These are phyloP conservation scores for Fusarium sp. DNA, from an alignment of 2,329 filamentous ascomycete genomes.

Conservation along the genomic window DNA sequence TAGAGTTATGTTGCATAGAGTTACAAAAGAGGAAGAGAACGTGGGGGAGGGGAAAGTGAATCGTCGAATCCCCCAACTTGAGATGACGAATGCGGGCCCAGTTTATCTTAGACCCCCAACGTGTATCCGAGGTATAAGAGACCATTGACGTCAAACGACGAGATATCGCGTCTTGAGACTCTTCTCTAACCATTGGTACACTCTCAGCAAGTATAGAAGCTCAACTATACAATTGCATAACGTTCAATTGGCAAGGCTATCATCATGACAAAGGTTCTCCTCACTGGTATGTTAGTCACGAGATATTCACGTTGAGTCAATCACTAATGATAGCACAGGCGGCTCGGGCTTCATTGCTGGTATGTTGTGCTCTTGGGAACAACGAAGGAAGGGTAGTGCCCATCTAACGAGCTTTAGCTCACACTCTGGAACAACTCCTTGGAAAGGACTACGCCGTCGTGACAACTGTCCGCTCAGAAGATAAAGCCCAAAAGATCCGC, in stretches of 20 bases:
- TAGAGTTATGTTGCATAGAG: neutral
- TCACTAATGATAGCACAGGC: slow-evolving; percentile 36
- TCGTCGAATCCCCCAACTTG: slow-evolving; percentile 25
- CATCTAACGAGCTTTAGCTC: slow-evolving; percentile 50
- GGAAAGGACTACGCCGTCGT: slow-evolving; percentile 60
- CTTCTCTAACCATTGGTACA: neutral
- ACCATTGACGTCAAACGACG: slow-evolving; percentile 8
- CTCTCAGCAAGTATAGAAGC: neutral
- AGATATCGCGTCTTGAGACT: neutral
- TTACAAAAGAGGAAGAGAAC: slow-evolving; percentile 14
- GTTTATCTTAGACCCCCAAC: slow-evolving; percentile 22
- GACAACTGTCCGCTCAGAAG: slow-evolving; percentile 64
- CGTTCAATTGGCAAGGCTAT: neutral
- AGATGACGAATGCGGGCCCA: slow-evolving; percentile 40
- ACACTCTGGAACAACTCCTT: slow-evolving; percentile 64
- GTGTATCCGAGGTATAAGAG: slow-evolving; percentile 4
- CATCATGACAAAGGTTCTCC: slow-evolving; percentile 46
- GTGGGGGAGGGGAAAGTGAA: slow-evolving; percentile 19
- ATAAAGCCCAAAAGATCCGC: slow-evolving; percentile 62
- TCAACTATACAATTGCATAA: neutral
- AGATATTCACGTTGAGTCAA: neutral
- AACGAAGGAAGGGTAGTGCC: neutral
- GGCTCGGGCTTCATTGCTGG: slow-evolving; percentile 50
- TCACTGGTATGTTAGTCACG: slow-evolving; percentile 39
- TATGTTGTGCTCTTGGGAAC: slow-evolving; percentile 21